These are phyloP conservation scores for Talaromyces albobiverticillius DNA, from an alignment of 2,329 filamentous ascomycete genomes.

Conservation along the genomic window DNA sequence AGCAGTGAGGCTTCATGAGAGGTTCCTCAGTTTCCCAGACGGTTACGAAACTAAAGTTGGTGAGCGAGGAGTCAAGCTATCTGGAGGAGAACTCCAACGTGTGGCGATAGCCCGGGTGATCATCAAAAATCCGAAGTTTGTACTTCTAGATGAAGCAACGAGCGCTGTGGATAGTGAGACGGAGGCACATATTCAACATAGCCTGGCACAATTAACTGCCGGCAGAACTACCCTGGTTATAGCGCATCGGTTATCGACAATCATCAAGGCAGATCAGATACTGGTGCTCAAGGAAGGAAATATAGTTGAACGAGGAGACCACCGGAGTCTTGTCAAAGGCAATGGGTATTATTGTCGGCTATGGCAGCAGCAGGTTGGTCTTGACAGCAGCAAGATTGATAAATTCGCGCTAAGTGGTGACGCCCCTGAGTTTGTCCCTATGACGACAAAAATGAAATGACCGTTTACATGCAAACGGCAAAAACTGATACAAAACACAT, in stretches of 20 bases:
- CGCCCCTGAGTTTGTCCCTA: slow-evolving; percentile 41
- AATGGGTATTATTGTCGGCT: slow-evolving; percentile 76
- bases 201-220: slow-evolving; percentile 77
- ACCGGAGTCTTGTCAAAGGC: slow-evolving; percentile 70
- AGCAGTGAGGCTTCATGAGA: slow-evolving; percentile 93
- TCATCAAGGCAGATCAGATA: slow-evolving; percentile 91
- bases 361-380: slow-evolving; percentile 61
- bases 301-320: slow-evolving; percentile 88
- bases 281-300: slow-evolving; percentile 81
- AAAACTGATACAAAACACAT: neutral
- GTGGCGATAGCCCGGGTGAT: slow-evolving; percentile 91
- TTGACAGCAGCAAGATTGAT: slow-evolving; percentile 49
- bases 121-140: slow-evolving; percentile 84
- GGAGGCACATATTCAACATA: slow-evolving; percentile 90
- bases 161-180: slow-evolving; percentile 91
- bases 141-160: slow-evolving; percentile 92
- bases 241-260: slow-evolving; percentile 90
- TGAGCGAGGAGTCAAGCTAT: slow-evolving; percentile 86
- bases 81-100: slow-evolving; percentile 93
- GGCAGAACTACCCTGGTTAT: slow-evolving; percentile 94
- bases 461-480: neutral
- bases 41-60: slow-evolving; percentile 94
- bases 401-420: slow-evolving; percentile 32
- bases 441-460: slow-evolving; percentile 3
- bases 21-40: slow-evolving; percentile 76